Base-by-base conservation (phyloP, 345 rosid species). In the Ailanthus altissimus region DNA sequence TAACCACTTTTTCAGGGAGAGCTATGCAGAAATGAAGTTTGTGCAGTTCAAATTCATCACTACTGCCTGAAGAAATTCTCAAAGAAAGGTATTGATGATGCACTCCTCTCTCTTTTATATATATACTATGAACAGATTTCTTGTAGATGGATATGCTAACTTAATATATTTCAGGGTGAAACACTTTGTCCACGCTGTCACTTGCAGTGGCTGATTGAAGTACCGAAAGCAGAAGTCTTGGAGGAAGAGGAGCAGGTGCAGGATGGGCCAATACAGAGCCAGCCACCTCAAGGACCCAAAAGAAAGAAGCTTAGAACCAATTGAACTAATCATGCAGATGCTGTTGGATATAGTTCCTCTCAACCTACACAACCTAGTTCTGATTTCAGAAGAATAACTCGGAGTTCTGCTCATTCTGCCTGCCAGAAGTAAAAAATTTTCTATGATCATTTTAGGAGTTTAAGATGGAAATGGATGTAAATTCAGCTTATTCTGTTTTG, bases 111-210 rank as follows among this genome's bases (percentile, higher is more conserved):
- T 14, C 5, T 65, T n/a, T 12, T 15, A 9, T 5, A 13, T 5
- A 13, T n/a, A 8, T 18, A 62, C 42, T 16, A 56, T 20, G 66
- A 38, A 4, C 9, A 5, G 0, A 6, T 72, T 23, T 32, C 40
- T 47, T 64, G 21, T 38, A 6, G 36, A 38, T 15, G 45, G 14
- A 23, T 46, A 3, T 20, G 46, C 53, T 79, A 77, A 78, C 23
- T 28, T 21, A 62, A 75, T 21, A 28, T 58, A 12, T 84, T 84
- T 69, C 85, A 95, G 98, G 88, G 83, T 56, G 79, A 73, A 61
- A 77, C 72, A 75, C 83, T 78, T 51, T 95, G 99, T 76, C 88
- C 96, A 45, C 79, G 89, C 51, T 95, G 98, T 73, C 88, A 88
- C 36, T 83, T 72, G 76, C 82, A 76, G 58, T 92, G 99, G 96